Evolutionary conservation across 164 flowering plant species (phyloP).

Genomic region (Brasenia schreberi): DNA sequence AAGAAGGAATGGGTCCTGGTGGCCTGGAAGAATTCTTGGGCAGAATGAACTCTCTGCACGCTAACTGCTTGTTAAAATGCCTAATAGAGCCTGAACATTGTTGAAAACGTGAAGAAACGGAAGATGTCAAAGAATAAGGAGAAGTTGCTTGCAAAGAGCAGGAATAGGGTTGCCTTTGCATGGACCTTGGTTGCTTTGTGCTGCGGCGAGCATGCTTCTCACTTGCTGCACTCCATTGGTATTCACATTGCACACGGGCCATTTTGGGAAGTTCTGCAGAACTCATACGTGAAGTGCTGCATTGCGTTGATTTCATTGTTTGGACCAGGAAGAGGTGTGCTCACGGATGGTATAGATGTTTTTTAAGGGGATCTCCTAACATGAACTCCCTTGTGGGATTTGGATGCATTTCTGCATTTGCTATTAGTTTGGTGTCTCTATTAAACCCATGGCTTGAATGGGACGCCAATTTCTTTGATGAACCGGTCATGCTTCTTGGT

Average conservation of each 20-base stretch:
- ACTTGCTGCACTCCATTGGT: conserved; percentile 74
- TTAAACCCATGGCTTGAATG: conserved; percentile 77
- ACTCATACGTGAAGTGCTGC: conserved; percentile 72
- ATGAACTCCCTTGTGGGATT: conserved; percentile 98
- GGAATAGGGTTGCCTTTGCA: conserved; percentile 66
- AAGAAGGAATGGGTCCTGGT: too few relatives aligned
- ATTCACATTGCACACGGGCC: conserved; percentile 78
- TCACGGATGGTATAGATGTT: conserved; percentile 71
- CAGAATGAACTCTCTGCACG: too few relatives aligned
- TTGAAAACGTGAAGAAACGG: conserved; percentile 84
- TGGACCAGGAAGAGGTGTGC: conserved; percentile 96
- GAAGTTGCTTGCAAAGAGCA: conserved; percentile 40
- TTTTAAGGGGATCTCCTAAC: conserved; percentile 75
- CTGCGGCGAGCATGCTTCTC: conserved; percentile 80
- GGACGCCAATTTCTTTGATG: conserved; percentile 93
- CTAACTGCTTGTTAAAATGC: too few relatives aligned
- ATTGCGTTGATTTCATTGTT: conserved; percentile 68
- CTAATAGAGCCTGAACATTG: too few relatives aligned
- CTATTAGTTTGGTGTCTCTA: conserved; percentile 80
- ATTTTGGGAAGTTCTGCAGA: conserved; percentile 64
- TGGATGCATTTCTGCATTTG: conserved; percentile 79
- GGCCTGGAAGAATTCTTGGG: too few relatives aligned
- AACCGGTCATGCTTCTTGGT: conserved; percentile 99
- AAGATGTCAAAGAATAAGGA: conserved; percentile 69
- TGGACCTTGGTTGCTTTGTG: conserved; percentile 94